phyloP scores from a whole-genome alignment of 1,139 yeast species.

The Lodderomyces parapsilosis region DNA sequence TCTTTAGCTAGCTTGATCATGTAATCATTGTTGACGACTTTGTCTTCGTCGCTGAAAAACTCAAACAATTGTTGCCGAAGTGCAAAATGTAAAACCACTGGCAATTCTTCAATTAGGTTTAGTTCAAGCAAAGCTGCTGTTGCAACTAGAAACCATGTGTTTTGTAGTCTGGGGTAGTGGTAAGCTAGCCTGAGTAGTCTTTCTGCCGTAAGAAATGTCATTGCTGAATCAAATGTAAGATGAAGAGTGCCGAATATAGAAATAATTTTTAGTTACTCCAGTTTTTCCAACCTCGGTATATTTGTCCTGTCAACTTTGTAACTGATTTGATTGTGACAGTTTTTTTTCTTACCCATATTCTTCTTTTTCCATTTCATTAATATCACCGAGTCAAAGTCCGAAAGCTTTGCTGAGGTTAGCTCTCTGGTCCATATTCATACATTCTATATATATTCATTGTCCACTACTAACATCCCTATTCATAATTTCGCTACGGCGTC shows the following conservation, averaged over 20 bases:
- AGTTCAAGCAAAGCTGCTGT: slow-evolving; percentile 82
- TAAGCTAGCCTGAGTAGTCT: slow-evolving; percentile 59
- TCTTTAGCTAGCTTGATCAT: slow-evolving; percentile 32
- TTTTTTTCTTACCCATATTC: no score
- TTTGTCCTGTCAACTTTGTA: neutral
- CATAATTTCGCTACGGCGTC: slow-evolving; percentile 57
- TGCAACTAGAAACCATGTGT: slow-evolving; percentile 69
- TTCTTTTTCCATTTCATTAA: no score
- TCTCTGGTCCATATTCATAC: no score
- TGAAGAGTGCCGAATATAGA: slow-evolving; percentile 10
- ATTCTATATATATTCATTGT: no score
- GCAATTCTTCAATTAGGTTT: slow-evolving; percentile 79
- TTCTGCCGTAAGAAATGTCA: slow-evolving; percentile 52
- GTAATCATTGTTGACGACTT: slow-evolving; percentile 20
- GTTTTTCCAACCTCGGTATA: neutral
- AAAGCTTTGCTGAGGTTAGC: no score
- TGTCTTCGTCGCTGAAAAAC: slow-evolving; percentile 14
- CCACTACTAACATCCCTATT: neutral
- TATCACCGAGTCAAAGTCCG: no score
- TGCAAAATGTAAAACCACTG: slow-evolving; percentile 72
- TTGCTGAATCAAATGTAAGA: slow-evolving; percentile 1
- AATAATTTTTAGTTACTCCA: neutral
- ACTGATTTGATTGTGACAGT: no score
- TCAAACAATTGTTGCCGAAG: slow-evolving; percentile 45
- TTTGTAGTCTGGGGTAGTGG: slow-evolving; percentile 45